Percentiles rank a stretch among this genome's conserved stretches.
phyloP scores from a whole-genome alignment of 345 rosid genomes.

The Ricinus communis region DNA sequence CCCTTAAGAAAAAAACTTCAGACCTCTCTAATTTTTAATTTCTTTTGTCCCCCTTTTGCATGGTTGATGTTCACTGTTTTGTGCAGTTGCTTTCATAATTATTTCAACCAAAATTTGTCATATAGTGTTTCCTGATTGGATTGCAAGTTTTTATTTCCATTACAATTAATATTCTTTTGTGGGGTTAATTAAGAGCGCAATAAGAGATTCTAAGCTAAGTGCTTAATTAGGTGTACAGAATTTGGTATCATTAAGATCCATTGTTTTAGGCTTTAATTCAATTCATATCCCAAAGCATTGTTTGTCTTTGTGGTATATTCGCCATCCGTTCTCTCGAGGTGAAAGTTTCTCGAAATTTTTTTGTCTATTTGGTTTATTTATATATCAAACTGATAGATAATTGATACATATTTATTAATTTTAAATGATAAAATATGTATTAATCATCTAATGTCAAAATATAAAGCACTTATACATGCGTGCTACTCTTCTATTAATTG shows the following conservation, averaged over 20 bases:
- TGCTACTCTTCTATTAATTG: no score
- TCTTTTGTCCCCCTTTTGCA: not conserved
- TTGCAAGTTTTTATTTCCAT: not conserved
- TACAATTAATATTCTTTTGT: not conserved
- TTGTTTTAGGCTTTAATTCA: no score
- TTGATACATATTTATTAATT: no score
- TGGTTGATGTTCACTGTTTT: not conserved
- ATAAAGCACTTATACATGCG: no score
- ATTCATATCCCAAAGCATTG: not conserved
- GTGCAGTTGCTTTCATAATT: conserved; percentile 4
- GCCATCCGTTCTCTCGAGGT: no score
- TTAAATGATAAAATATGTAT: no score
- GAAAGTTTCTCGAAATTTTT: no score
- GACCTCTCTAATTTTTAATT: not conserved
- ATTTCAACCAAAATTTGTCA: not conserved
- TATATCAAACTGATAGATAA: no score
- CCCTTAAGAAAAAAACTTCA: not conserved
- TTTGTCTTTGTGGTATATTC: no score
- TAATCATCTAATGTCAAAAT: no score
- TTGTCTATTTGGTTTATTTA: no score
- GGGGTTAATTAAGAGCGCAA: not conserved
- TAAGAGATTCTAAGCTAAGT: not conserved
- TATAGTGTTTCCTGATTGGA: not conserved
- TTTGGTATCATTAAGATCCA: not conserved
- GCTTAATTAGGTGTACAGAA: not conserved